These are phyloP conservation scores for Ganoderma boninense DNA, from an alignment of 1,284 basidiomycete species.

Conservation along the genomic window DNA sequence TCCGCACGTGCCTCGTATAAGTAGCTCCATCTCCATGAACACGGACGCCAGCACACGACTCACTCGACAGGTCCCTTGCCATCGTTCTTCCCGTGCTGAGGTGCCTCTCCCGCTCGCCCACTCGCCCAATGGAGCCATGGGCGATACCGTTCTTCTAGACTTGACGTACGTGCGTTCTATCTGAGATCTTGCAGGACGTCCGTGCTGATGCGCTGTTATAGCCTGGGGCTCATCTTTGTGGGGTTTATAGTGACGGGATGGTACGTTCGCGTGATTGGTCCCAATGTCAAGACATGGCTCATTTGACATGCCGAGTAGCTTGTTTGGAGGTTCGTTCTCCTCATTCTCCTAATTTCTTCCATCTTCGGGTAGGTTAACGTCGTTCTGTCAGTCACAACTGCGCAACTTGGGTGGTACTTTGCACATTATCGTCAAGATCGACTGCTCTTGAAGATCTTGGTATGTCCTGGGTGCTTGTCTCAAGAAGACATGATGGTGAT, in stretches of 20 bases:
- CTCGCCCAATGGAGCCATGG: constrained; percentile 19
- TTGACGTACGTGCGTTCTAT: constrained; percentile 11
- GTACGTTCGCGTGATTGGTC: neutral
- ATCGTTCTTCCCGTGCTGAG: constrained; percentile 5
- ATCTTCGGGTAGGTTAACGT: neutral
- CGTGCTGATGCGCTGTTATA: constrained; percentile 4
- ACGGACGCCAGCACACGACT: constrained; percentile 8
- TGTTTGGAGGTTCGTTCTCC: constrained; percentile 14
- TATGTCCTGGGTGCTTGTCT: neutral
- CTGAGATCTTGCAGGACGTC: neutral
- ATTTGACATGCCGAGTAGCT: neutral
- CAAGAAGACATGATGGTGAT: neutral
- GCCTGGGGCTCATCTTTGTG: constrained; percentile 16
- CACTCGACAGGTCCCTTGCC: constrained; percentile 6
- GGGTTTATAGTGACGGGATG: constrained; percentile 14
- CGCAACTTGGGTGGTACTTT: constrained; percentile 17
- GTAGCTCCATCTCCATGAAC: constrained; percentile 3
- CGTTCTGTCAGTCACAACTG: constrained; percentile 13
- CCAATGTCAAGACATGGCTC: neutral
- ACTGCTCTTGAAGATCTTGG: constrained; percentile 9
- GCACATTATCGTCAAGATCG: constrained; percentile 16
- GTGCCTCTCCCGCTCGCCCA: neutral
- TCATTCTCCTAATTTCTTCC: neutral
- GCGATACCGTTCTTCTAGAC: constrained; percentile 9
- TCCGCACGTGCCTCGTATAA: constrained; percentile 9